Evolutionary conservation across 305 asterid genomes (phyloP), one percentile per base, ranked within the genome.

Genomic region (Solanum hybrid): DNA sequence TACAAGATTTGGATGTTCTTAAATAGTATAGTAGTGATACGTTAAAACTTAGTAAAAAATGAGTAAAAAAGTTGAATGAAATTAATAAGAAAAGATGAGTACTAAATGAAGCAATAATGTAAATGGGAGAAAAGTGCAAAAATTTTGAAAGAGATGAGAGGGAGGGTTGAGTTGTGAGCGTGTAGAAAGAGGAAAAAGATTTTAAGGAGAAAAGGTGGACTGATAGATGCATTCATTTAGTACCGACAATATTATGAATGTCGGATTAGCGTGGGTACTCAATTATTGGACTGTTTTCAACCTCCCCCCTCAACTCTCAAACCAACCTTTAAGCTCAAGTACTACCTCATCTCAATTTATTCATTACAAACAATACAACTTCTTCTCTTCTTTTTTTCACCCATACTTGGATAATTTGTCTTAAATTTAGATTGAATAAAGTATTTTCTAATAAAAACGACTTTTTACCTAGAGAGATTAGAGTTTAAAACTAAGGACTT

Each of bases 211-310:
- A 71, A 92, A 89, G 82, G 91, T 83, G 75, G 86, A 91, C 85
- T 89, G 94, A 77, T 91, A 86, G 86, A 88, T 22, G 87, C 87
- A 83, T 90, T 87, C 90, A 91, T 90, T 67, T 80, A 34, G 95
- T 91, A 91, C 90, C 92, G 95, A 92, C 95, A 94, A 89, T 71
- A 94, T 95, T 75, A 94, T 95, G 96, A 83, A 37, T 94, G 98
- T 95, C 94, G 97, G 97, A 92, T 89, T 92, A 93, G 96, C 96
- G 97, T 95, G 97, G 94, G 89, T 61, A 20, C 64, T 89, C 97
- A 93, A 94, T 94, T 93, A 95, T 94, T 94, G 95, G 94, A 90
- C 90, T 93, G 90, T 89, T 91, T 39, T 13, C 93, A 90, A 88
- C 84, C 67, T 28, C 51, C 91, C 71, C 87, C 64, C 86, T 75